Conservation (phyloP, 129 eudicot genomes). For the Ambrosia artemisiifolia region DNA sequence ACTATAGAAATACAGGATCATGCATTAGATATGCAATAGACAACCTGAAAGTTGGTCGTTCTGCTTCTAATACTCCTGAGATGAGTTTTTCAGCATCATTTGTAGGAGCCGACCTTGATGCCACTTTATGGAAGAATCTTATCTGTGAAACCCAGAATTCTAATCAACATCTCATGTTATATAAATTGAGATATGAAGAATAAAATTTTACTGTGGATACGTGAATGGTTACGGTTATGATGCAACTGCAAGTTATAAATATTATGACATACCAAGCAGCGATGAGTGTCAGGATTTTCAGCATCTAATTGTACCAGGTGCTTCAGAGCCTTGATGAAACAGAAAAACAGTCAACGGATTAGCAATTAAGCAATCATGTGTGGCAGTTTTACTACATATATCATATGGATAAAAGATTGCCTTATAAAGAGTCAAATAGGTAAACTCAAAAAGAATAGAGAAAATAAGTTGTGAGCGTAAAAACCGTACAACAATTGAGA, state of each 20-base stretch:
- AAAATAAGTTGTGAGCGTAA: no score
- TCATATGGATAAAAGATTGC: neutral
- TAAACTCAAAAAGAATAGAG: neutral
- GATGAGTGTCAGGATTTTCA: constrained; percentile 34
- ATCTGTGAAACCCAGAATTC: constrained; percentile 43
- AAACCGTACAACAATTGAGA: no score
- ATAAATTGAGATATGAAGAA: neutral
- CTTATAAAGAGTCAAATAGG: neutral
- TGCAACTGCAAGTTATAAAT: constrained; percentile 2
- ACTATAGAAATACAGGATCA: neutral
- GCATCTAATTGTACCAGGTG: constrained; percentile 36
- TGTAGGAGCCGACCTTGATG: constrained; percentile 73
- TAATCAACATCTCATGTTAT: neutral
- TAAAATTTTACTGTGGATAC: neutral
- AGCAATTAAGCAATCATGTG: constrained; percentile 1
- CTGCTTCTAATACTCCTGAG: constrained; percentile 84
- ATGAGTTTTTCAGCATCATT: constrained; percentile 76
- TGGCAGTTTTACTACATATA: neutral
- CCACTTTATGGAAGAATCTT: constrained; percentile 73
- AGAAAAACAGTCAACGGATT: neutral
- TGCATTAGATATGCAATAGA: neutral
- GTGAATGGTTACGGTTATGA: neutral
- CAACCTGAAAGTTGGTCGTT: constrained; percentile 76
- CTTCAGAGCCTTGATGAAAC: constrained; percentile 40
- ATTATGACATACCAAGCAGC: constrained; percentile 37